Percentiles rank a stretch among this genome's conserved stretches.
phyloP scores from a whole-genome alignment of 345 rosid species.

The Euphorbia peplus region DNA sequence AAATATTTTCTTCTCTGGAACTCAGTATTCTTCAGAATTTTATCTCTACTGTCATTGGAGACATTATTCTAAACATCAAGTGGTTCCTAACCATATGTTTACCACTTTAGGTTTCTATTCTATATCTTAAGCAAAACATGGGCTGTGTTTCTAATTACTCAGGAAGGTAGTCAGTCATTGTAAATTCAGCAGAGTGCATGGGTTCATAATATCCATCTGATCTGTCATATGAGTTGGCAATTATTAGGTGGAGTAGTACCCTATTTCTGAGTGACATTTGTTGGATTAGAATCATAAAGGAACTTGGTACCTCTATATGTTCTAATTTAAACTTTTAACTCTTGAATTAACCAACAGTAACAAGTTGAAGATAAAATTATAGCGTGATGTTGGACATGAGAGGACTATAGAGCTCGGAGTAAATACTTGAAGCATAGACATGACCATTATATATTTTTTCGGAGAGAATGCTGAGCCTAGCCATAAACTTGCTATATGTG shows the following conservation, averaged over 20 bases:
- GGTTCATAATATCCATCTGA: not conserved
- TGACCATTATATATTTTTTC: not conserved
- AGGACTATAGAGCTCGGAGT: conserved; percentile 3
- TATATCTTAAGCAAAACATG: not conserved
- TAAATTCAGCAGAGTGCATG: not conserved
- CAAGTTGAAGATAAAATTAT: not conserved
- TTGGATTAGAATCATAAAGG: not conserved
- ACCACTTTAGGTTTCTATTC: not conserved
- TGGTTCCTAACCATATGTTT: not conserved
- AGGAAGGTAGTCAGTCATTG: not conserved
- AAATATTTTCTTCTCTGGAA: not conserved
- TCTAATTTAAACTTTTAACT: not conserved
- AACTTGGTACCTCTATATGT: not conserved
- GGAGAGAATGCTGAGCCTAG: not conserved
- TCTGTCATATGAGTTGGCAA: not conserved
- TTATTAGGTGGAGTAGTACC: not conserved
- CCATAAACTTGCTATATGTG: not conserved
- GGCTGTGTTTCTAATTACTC: not conserved
- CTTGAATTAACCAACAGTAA: not conserved
- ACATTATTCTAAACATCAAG: not conserved
- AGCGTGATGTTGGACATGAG: not conserved
- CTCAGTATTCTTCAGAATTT: not conserved
- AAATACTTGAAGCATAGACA: not conserved
- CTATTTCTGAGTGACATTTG: not conserved
- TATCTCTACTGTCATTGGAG: not conserved